A percentile compares a stretch with the other conserved stretches of the same genome.
phyloP scores from a whole-genome alignment of 2,329 filamentous ascomycete genomes.

The Coniella lustricola region DNA sequence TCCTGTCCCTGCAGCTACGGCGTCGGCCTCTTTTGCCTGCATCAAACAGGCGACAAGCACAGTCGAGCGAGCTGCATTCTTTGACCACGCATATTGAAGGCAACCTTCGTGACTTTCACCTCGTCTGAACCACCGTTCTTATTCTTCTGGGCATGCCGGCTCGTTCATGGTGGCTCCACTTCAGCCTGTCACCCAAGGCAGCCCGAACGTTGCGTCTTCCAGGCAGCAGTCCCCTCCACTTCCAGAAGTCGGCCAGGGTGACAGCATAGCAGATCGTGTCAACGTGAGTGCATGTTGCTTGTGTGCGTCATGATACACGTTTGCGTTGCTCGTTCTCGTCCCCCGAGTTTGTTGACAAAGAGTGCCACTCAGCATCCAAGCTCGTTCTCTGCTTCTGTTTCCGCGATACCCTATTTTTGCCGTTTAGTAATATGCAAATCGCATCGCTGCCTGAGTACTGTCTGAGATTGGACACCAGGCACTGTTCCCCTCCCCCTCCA shows the following conservation, averaged over 20 bases:
- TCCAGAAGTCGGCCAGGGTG: conserved; percentile 5
- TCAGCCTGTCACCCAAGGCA: conserved; percentile 3
- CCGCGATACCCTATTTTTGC: too few species aligned
- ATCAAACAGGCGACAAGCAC: too few species aligned
- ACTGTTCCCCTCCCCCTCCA: not conserved
- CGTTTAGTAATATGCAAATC: too few species aligned
- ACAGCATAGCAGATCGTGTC: not conserved
- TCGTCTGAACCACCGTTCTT: not conserved
- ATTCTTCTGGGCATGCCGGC: conserved; percentile 1
- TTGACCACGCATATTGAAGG: too few species aligned
- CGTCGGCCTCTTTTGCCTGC: too few species aligned
- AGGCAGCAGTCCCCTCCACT: conserved; percentile 3
- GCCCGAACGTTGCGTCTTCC: not conserved
- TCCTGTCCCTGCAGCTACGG: too few species aligned
- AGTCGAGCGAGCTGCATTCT: too few species aligned
- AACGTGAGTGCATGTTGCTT: not conserved
- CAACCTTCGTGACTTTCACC: too few species aligned
- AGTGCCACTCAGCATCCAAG: not conserved
- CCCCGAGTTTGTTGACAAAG: not conserved
- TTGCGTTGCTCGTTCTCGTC: not conserved
- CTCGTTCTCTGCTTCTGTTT: not conserved
- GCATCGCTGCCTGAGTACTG: not conserved
- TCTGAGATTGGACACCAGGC: not conserved
- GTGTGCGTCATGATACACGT: not conserved
- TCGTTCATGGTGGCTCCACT: conserved; percentile 5